Evolutionary conservation across 2,329 filamentous ascomycete species (phyloP), one percentile per base, ranked within the genome.

Genomic region (Cryphonectria carpinicola): DNA sequence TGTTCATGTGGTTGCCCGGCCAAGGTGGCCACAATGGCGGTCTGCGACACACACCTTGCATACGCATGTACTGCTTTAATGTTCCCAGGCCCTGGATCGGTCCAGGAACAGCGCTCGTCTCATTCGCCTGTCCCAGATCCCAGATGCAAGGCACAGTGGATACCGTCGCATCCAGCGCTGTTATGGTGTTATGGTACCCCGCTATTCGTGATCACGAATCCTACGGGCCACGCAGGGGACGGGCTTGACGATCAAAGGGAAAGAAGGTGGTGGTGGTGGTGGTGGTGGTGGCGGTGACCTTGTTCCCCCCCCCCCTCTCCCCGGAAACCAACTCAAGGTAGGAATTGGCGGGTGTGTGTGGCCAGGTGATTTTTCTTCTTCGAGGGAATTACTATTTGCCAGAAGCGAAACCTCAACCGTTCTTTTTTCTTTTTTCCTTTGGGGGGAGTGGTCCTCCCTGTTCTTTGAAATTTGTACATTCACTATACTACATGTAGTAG

Each of bases 31-130:
- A 66, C 64, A 56, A 41, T 62, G 58, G 58, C 68, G 68, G 68
- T 63, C 66, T 64, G 66, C 60, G 39, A 63, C 37, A 39, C 43
- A 41, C 61, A 28, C 22, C 61, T 49, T 56, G 46, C 54, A 66
- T 66, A 37, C 37, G 65, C 35, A 35, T 54, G 43, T 66, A 66
- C 49, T 49, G 35, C 28, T 65, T 28, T 52, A 66, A 64, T 46
- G n/a, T 8, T 43, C 32, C 60, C 58, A 19, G 32, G 49, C 43
- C 43, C 41, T 43, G 66, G 62, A 49, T 66, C 62, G 66, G 65
- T 72, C 35, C 71, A 72, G 71, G 71, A 39, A 71, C 71, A 56
- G 66, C 39, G 58, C 63, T 58, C 58, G 52, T 72, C 69, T 71
- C 66, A 71, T 72, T 71, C 63, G 71, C 62, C 66, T 67, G 66